These are phyloP conservation scores for Ajuga chamaepitys DNA, from an alignment of 257 asterid species.

Conservation along the genomic window DNA sequence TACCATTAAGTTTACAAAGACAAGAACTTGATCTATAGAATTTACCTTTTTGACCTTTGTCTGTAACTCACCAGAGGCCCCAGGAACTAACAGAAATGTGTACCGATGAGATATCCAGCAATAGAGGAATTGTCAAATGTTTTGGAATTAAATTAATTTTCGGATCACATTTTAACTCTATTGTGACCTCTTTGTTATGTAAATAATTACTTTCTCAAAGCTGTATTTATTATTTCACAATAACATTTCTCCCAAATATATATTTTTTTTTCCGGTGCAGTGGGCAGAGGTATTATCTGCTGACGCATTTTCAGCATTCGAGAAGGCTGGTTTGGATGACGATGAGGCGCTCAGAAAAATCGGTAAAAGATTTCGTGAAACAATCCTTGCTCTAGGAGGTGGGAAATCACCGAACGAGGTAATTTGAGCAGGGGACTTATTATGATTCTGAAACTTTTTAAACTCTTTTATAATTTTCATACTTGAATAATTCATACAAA, in stretches of 20 bases:
- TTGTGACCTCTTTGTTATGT: neutral
- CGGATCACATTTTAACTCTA: neutral
- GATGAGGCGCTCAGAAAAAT: conserved; percentile 34
- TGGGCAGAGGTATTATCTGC: conserved; percentile 52
- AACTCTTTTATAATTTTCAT: neutral
- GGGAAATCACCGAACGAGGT: conserved; percentile 51
- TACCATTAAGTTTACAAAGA: too few relatives aligned
- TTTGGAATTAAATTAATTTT: too few relatives aligned
- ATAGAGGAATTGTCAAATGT: too few relatives aligned
- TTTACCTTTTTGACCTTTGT: too few relatives aligned
- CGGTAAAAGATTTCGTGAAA: conserved; percentile 41
- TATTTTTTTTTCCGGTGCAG: conserved; percentile 18
- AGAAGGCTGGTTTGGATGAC: conserved; percentile 40
- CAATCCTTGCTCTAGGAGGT: conserved; percentile 49
- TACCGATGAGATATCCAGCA: too few relatives aligned
- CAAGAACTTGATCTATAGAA: too few relatives aligned
- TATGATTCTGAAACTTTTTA: neutral
- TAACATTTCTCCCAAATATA: neutral
- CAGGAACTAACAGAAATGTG: too few relatives aligned
- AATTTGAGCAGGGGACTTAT: neutral
- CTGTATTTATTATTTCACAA: neutral
- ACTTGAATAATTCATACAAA: neutral
- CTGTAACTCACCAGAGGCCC: too few relatives aligned
- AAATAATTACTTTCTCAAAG: neutral
- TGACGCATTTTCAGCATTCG: conserved; percentile 51